A percentile compares a stretch with the other conserved stretches of the same genome.
Conservation (phyloP, 192 early-diverging fungal genomes). For the Linnemannia hyalina region DNA sequence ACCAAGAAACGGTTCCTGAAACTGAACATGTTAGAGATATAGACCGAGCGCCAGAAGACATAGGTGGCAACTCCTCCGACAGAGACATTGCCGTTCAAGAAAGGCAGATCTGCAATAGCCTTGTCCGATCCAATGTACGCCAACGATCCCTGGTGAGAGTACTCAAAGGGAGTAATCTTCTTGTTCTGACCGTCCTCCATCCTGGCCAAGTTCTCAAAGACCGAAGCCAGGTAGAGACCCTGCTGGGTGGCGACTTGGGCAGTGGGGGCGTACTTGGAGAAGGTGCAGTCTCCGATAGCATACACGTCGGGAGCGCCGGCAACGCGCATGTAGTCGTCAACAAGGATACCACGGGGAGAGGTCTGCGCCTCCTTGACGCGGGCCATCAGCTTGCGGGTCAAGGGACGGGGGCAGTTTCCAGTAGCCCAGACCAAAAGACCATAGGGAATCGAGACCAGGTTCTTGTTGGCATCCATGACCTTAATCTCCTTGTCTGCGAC, state of each 20-base stretch:
- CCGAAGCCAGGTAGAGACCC: conserved; percentile 84
- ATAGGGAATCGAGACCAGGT: conserved; percentile 75
- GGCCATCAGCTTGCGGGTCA: conserved; percentile 76
- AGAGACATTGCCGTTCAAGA: conserved; percentile 74
- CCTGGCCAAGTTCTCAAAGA: conserved; percentile 75
- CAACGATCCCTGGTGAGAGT: conserved; percentile 88
- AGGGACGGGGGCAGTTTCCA: conserved; percentile 80
- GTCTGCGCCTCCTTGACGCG: conserved; percentile 71
- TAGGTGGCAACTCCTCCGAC: conserved; percentile 78
- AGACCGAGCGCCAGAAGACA: conserved; percentile 84
- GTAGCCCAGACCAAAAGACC: conserved; percentile 91
- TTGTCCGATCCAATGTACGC: conserved; percentile 95
- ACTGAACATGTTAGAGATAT: conserved; percentile 85
- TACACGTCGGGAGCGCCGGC: conserved; percentile 74
- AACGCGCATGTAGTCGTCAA: conserved; percentile 80
- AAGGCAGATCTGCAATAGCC: conserved; percentile 95
- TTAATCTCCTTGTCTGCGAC: conserved; percentile 80
- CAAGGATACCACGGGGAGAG: conserved; percentile 74
- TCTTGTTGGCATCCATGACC: conserved; percentile 74
- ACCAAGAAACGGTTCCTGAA: conserved; percentile 87
- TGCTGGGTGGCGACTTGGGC: conserved; percentile 92
- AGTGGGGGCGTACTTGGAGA: conserved; percentile 85
- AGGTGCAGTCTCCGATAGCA: conserved; percentile 80
- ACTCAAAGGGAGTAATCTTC: conserved; percentile 79
- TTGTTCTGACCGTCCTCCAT: conserved; percentile 57